Percentiles rank a stretch among this genome's conserved stretches.
Evolutionary conservation across 306 rosid species (phyloP).

Genomic region (Datisca glomerata): DNA sequence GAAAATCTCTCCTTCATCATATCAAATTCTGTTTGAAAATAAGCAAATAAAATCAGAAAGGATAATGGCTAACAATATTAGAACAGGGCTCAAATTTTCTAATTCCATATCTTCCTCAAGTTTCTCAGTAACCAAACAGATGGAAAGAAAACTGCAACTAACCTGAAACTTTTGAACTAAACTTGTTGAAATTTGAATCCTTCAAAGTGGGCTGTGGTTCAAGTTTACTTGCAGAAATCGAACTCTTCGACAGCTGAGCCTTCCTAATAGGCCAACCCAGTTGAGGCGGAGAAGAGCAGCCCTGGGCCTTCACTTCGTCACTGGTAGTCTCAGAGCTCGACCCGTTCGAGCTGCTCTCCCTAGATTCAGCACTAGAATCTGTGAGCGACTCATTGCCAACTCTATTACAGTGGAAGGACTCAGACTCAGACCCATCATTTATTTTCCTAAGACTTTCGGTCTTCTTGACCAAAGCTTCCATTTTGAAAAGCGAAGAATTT

Average conservation of each 20-base stretch:
- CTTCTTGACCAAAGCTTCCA: constrained; percentile 44
- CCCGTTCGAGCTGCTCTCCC: constrained; percentile 43
- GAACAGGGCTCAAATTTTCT: constrained; percentile 1
- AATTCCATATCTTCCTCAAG: neutral
- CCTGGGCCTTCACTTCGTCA: constrained; percentile 39
- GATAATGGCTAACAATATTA: neutral
- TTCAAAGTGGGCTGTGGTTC: constrained; percentile 25
- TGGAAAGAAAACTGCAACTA: constrained; percentile 8
- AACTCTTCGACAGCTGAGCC: constrained; percentile 44
- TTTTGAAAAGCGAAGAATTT: constrained; percentile 19
- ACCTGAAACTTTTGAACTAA: constrained; percentile 53
- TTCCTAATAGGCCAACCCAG: constrained; percentile 95
- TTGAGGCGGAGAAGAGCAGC: constrained; percentile 45
- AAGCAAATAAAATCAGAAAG: neutral
- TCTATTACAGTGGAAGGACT: constrained; percentile 17
- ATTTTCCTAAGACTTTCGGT: constrained; percentile 23
- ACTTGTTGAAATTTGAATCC: constrained; percentile 22
- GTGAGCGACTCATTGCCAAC: constrained; percentile 34
- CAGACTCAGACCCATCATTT: constrained; percentile 27
- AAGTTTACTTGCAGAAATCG: constrained; percentile 24
- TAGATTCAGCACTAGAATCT: constrained; percentile 44
- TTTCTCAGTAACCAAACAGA: neutral
- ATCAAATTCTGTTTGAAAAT: constrained; percentile 27
- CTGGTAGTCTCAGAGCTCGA: constrained; percentile 41
- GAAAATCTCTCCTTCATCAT: constrained; percentile 55